Conservation (phyloP, 768 basidiomycete species). For the Lentinula sp. region DNA sequence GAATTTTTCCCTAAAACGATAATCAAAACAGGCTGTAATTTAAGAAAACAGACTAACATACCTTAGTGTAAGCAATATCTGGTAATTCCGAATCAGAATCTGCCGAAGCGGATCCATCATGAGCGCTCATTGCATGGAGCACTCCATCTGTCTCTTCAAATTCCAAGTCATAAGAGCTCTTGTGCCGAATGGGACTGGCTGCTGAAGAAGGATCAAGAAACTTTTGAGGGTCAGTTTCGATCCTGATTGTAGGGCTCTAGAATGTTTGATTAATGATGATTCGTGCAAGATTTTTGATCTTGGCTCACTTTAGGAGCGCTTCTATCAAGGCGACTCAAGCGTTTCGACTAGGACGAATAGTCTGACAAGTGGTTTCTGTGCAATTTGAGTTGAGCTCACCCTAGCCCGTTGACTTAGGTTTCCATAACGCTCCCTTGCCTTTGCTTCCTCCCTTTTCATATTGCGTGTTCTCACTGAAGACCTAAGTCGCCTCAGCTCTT, state of each 20-base stretch:
- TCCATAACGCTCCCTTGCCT: slow-evolving; percentile 1
- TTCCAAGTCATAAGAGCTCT: slow-evolving; percentile 4
- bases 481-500: neutral
- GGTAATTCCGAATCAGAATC: slow-evolving; percentile 5
- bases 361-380: neutral
- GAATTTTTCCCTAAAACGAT: neutral
- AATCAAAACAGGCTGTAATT: neutral
- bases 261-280: too few relatives aligned
- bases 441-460: neutral
- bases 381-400: neutral
- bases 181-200: neutral
- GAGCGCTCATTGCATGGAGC: neutral
- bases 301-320: neutral
- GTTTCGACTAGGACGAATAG: neutral
- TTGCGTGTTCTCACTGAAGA: neutral
- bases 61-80: slow-evolving; percentile 5
- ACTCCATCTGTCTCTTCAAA: slow-evolving; percentile 2
- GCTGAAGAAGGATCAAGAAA: neutral
- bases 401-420: neutral
- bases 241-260: neutral
- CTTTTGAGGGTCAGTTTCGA: neutral
- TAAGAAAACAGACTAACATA: neutral
- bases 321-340: neutral
- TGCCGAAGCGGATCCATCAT: slow-evolving; percentile 2
- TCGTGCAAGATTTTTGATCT: neutral